Base-by-base conservation (phyloP, 805 yeast genomes). In the Yamadazyma tumulicola region DNA sequence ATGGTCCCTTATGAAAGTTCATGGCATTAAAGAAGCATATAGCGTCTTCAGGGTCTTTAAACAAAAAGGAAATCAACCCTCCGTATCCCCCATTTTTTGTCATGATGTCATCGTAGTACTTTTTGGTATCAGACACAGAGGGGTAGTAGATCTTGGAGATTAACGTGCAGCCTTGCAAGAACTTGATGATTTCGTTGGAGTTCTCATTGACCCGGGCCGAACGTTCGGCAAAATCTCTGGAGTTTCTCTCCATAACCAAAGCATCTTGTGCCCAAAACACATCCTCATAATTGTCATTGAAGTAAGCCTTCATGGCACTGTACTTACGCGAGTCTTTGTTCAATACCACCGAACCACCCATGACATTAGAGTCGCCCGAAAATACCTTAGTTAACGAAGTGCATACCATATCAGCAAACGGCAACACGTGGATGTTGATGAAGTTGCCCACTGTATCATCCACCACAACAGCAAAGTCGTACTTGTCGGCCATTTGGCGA, bases 361-460 rank as follows among this genome's bases (percentile, higher is more conserved):
- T 85, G 33, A 91, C 97, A 52, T 91, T 88, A 20, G 95, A 82
- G 55, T 87, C 96, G 16, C 97, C 97, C 23, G 91, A 80, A 55
- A 93, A 93, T 12, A 89, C 84, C 56, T 93, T 93, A 8, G 97
- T 89, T 42, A 93, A 68, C 6, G 96, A 86, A 20, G 91, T 76
- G 21, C 81, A 93, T 11, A 85, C 83, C 32, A 89, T 73, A 57
- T 93, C 99, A n/a, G 86, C 81, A 54, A 76, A 83, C 14, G 86
- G 83, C 38, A 87, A 66, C 4, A 84, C 84, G 46, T 86, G 84
- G 32, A 88, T 74, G 59, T 93, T 93, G 41, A 84, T 70, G 52
- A 87, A 81, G 50, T 93, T 93, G 11, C 97, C 97, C 15, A 89
- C 84, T 1, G 97, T 93, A 54, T 93, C 98, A 61, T 93, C 98